Conservation (phyloP, 768 basidiomycete species). For the Suillus bovinus region DNA sequence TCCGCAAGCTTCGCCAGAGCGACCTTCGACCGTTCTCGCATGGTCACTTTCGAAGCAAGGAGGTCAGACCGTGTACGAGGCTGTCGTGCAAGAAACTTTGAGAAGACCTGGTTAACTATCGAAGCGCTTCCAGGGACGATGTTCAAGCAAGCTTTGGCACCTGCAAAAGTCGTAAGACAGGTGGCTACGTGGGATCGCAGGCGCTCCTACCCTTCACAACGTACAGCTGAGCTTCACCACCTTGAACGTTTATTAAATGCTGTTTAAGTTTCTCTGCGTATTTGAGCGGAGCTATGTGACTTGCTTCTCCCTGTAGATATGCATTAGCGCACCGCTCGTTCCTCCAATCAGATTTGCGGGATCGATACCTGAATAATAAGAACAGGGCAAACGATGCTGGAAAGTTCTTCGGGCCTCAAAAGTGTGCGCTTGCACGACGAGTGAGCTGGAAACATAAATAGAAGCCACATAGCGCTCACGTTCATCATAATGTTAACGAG, state of each 20-base stretch:
- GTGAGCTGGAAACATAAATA: not conserved
- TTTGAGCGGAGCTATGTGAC: slow-evolving; percentile 50
- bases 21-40: slow-evolving; percentile 49
- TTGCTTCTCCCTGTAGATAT: slow-evolving; percentile 55
- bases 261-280: slow-evolving; percentile 57
- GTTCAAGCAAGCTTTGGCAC: slow-evolving; percentile 55
- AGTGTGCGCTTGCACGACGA: slow-evolving; percentile 49
- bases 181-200: not conserved
- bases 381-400: slow-evolving; percentile 60
- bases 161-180: slow-evolving; percentile 31
- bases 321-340: slow-evolving; percentile 7
- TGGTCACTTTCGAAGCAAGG: slow-evolving; percentile 33
- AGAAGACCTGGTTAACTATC: slow-evolving; percentile 62
- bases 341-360: not conserved
- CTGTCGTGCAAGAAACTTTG: slow-evolving; percentile 60
- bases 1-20: slow-evolving; percentile 58
- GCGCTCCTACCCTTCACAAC: slow-evolving; percentile 56
- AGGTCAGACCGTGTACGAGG: slow-evolving; percentile 52
- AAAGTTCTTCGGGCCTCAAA: slow-evolving; percentile 47
- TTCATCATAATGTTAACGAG: slow-evolving; percentile 59
- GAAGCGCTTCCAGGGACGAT: slow-evolving; percentile 57
- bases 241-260: slow-evolving; percentile 46
- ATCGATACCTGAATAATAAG: slow-evolving; percentile 62
- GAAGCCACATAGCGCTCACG: slow-evolving; percentile 38
- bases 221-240: slow-evolving; percentile 54